phyloP scores from a whole-genome alignment of 805 yeast species.

The Ogataea methanolica region DNA sequence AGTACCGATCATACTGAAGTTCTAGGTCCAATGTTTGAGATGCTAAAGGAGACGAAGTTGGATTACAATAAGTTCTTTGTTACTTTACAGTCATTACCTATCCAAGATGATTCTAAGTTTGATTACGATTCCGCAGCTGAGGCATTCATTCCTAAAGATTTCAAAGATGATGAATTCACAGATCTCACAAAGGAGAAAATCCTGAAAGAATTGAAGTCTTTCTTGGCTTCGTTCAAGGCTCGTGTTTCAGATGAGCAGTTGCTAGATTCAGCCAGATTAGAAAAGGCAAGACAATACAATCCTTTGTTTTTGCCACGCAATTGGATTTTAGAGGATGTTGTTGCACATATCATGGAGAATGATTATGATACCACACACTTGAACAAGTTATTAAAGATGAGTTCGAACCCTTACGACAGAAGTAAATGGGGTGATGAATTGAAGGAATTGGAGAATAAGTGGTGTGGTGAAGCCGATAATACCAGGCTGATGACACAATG shows the following conservation, averaged over 20 bases:
- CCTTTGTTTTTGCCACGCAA: conserved; percentile 81
- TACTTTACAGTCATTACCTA: conserved; percentile 45
- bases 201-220: conserved; percentile 36
- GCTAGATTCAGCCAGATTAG: conserved; percentile 35
- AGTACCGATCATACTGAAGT: conserved; percentile 41
- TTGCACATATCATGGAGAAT: conserved; percentile 49
- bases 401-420: conserved; percentile 67
- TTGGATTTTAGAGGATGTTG: conserved; percentile 84
- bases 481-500: conserved; percentile 63
- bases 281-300: conserved; percentile 45
- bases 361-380: conserved; percentile 48
- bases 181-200: conserved; percentile 35
- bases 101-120: conserved; percentile 25
- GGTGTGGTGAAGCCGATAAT: conserved; percentile 49
- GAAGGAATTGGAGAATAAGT: conserved; percentile 60
- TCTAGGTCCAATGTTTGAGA: conserved; percentile 55
- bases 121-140: conserved; percentile 26
- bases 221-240: conserved; percentile 48
- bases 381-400: conserved; percentile 64
- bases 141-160: conserved; percentile 25
- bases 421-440: conserved; percentile 62
- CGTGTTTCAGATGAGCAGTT: conserved; percentile 33
- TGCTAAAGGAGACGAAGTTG: conserved; percentile 55
- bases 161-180: conserved; percentile 22
- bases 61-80: conserved; percentile 82